Conservation (phyloP, 495 filamentous ascomycete species). For the Aspergillus affinis region DNA sequence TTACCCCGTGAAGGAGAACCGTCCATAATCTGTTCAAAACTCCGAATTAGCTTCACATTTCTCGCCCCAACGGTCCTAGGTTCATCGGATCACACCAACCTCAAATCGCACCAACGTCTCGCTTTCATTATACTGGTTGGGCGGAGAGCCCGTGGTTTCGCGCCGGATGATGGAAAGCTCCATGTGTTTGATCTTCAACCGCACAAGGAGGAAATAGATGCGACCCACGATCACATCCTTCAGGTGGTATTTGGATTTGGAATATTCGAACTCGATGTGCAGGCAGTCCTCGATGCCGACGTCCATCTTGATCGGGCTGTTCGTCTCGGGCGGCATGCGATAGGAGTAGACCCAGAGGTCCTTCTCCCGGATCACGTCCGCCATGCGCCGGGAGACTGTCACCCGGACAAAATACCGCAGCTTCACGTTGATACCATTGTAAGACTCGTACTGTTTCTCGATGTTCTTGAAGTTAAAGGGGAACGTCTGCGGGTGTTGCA, state of each 20-base stretch:
- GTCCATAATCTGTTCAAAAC: conserved; percentile 84
- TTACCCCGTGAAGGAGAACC: conserved; percentile 89
- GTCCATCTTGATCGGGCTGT: conserved; percentile 99
- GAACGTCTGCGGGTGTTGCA: conserved; percentile 97
- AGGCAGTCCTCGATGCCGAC: conserved; percentile 99
- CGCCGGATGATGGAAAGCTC: conserved; percentile 96
- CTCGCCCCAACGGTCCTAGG: neutral
- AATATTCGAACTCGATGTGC: conserved; percentile 99
- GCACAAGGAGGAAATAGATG: conserved; percentile 97
- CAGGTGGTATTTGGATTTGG: conserved; percentile 97
- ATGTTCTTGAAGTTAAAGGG: conserved; percentile 99
- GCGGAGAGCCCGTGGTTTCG: conserved; percentile 95
- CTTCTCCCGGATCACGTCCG: conserved; percentile 97
- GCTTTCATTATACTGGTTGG: conserved; percentile 99
- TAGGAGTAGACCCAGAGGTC: conserved; percentile 99
- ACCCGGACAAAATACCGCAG: conserved; percentile 98
- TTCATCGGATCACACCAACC: conserved; percentile 33
- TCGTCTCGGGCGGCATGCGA: conserved; percentile 96
- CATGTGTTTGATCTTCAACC: conserved; percentile 99
- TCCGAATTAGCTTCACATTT: neutral
- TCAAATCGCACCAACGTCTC: conserved; percentile 98
- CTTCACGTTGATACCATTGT: conserved; percentile 99
- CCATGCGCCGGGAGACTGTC: conserved; percentile 94
- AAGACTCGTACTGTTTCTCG: conserved; percentile 99
- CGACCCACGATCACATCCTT: conserved; percentile 99